Conservation (phyloP, 306 rosid species). For the Dryas octopetala region DNA sequence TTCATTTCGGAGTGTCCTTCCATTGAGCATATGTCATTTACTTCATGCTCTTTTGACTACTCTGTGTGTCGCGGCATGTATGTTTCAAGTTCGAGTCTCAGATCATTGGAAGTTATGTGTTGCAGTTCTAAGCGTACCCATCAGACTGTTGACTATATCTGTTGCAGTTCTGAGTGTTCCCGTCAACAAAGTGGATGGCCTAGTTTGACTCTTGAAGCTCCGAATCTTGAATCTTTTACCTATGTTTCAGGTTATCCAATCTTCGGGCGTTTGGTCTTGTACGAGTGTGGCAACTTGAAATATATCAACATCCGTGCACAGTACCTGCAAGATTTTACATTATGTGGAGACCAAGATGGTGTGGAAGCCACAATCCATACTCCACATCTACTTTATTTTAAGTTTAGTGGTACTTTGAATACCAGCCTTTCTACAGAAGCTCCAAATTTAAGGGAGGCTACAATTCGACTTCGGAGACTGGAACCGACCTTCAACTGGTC, state of each 20-base stretch:
- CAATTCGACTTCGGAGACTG: neutral
- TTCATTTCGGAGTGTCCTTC: neutral
- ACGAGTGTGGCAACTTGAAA: too few relatives aligned
- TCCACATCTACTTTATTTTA: too few relatives aligned
- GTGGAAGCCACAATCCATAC: too few relatives aligned
- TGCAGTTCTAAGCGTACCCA: neutral
- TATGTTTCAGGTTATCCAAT: too few relatives aligned
- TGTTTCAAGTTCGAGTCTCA: neutral
- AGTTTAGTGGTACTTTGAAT: neutral
- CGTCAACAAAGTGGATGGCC: too few relatives aligned
- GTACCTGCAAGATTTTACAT: too few relatives aligned
- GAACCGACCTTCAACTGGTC: neutral
- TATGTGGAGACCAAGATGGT: too few relatives aligned
- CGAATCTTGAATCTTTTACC: neutral
- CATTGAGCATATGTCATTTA: neutral
- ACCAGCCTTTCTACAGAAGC: neutral
- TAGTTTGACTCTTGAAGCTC: neutral
- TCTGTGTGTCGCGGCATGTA: too few relatives aligned
- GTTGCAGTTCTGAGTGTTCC: too few relatives aligned
- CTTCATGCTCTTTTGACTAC: neutral
- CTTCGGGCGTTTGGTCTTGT: too few relatives aligned
- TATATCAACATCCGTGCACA: too few relatives aligned
- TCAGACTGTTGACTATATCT: too few relatives aligned
- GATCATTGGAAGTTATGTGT: neutral
- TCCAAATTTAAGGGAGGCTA: neutral